phyloP scores from a whole-genome alignment of 345 rosid genomes.

The Tarenaya hassleriana region DNA sequence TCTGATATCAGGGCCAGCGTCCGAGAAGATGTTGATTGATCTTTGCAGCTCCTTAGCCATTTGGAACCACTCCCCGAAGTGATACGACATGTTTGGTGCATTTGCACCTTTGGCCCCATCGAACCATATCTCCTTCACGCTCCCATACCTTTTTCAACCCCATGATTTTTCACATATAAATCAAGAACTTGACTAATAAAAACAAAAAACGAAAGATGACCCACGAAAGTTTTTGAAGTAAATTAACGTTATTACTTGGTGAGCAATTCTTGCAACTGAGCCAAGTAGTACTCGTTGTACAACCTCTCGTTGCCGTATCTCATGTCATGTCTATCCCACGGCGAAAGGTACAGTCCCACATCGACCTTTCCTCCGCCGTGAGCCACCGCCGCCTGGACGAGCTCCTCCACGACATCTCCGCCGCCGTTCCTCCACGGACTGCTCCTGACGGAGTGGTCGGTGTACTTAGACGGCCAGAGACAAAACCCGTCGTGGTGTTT shows the following conservation, averaged over 20 bases:
- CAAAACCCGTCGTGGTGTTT: conserved; percentile 86
- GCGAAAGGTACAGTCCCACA: conserved; percentile 58
- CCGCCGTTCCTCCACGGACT: conserved; percentile 55
- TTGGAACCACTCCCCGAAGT: conserved; percentile 63
- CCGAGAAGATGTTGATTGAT: conserved; percentile 64
- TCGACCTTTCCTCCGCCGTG: conserved; percentile 40
- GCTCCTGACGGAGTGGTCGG: conserved; percentile 50
- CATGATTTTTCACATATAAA: background rate
- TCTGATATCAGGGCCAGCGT: conserved; percentile 67
- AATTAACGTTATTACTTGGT: conserved; percentile 29
- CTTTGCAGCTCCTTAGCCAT: conserved; percentile 72
- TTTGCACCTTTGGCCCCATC: conserved; percentile 63
- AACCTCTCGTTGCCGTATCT: conserved; percentile 52
- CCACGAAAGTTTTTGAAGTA: background rate
- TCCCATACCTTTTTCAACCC: conserved; percentile 39
- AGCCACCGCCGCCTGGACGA: conserved; percentile 36
- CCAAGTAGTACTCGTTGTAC: conserved; percentile 66
- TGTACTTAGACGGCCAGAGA: conserved; percentile 64
- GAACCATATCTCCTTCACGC: conserved; percentile 66
- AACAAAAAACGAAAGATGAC: no score
- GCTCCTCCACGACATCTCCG: conserved; percentile 60
- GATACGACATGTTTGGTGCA: conserved; percentile 55
- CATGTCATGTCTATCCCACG: conserved; percentile 68
- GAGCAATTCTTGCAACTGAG: conserved; percentile 64
- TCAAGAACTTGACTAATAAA: background rate